Percentiles rank a stretch among this genome's conserved stretches.
Evolutionary conservation across 305 asterid genomes (phyloP).

Genomic region (Solanum hybrid): DNA sequence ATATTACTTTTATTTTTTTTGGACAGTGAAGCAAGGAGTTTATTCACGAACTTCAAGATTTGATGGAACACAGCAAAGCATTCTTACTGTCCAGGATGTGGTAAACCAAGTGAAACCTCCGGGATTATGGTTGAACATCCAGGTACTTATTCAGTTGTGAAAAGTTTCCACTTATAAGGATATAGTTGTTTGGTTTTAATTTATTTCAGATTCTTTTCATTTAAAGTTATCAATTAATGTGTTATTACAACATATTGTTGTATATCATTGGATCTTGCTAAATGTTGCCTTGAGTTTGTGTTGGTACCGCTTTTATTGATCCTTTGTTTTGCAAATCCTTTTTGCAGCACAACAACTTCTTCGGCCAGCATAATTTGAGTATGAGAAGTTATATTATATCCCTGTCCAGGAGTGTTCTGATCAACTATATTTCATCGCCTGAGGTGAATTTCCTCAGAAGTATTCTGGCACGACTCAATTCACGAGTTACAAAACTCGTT

Average conservation of each 20-base stretch:
- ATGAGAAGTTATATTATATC: slow-evolving; percentile 49
- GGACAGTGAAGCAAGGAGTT: slow-evolving; percentile 58
- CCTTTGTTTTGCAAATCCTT: not conserved
- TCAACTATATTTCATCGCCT: slow-evolving; percentile 67
- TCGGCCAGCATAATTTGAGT: slow-evolving; percentile 54
- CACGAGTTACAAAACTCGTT: slow-evolving; percentile 44
- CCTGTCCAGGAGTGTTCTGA: slow-evolving; percentile 27
- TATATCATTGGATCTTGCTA: not conserved
- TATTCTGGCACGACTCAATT: slow-evolving; percentile 24
- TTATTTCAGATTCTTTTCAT: not conserved
- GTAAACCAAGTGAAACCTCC: slow-evolving; percentile 20
- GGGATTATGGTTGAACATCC: slow-evolving; percentile 60
- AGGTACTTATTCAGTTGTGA: slow-evolving; percentile 30
- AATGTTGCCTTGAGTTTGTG: not conserved
- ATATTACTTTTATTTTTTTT: not conserved
- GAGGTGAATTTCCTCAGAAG: slow-evolving; percentile 65
- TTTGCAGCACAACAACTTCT: slow-evolving; percentile 60
- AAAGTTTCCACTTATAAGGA: not conserved
- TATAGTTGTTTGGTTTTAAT: not conserved
- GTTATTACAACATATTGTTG: not conserved
- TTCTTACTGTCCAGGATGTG: slow-evolving; percentile 33
- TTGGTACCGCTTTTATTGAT: slow-evolving; percentile 1
- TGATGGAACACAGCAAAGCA: slow-evolving; percentile 27
- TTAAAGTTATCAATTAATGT: not conserved
- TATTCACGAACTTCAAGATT: slow-evolving; percentile 38